These are phyloP conservation scores for Beauveria medogensis DNA, from an alignment of 2,329 filamentous ascomycete species.

Conservation along the genomic window DNA sequence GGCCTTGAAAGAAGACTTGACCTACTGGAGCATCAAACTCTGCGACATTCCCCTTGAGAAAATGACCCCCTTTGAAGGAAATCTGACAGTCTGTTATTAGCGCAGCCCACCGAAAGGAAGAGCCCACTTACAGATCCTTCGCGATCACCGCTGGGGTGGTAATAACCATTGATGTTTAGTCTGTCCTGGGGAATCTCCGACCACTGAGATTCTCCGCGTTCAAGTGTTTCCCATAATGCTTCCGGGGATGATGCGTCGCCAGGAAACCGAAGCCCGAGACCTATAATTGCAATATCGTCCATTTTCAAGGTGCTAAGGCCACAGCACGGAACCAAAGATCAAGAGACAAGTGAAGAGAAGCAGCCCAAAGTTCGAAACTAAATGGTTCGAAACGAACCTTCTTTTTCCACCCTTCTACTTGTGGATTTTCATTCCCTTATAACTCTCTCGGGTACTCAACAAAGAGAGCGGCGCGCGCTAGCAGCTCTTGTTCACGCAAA, in stretches of 20 bases:
- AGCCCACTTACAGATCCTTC: constrained; percentile 36
- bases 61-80: constrained; percentile 41
- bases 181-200: constrained; percentile 39
- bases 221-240: constrained; percentile 41
- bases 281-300: constrained; percentile 45
- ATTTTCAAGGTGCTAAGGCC: constrained; percentile 7
- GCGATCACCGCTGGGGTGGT: constrained; percentile 42
- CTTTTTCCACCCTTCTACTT: too few species aligned
- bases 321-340: not conserved
- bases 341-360: not conserved
- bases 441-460: too few species aligned
- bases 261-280: constrained; percentile 44
- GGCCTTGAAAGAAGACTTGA: not conserved
- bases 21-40: constrained; percentile 42
- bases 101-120: not conserved
- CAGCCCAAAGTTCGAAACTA: too few species aligned
- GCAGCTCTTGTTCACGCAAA: too few species aligned
- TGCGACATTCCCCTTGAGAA: constrained; percentile 38
- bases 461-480: too few species aligned
- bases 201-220: constrained; percentile 37
- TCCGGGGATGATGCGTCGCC: constrained; percentile 37
- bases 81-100: constrained; percentile 25
- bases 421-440: too few species aligned
- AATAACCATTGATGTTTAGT: constrained; percentile 45
- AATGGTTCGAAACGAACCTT: too few species aligned